phyloP scores from a whole-genome alignment of 768 basidiomycete species.

The Chalciporus chontae region DNA sequence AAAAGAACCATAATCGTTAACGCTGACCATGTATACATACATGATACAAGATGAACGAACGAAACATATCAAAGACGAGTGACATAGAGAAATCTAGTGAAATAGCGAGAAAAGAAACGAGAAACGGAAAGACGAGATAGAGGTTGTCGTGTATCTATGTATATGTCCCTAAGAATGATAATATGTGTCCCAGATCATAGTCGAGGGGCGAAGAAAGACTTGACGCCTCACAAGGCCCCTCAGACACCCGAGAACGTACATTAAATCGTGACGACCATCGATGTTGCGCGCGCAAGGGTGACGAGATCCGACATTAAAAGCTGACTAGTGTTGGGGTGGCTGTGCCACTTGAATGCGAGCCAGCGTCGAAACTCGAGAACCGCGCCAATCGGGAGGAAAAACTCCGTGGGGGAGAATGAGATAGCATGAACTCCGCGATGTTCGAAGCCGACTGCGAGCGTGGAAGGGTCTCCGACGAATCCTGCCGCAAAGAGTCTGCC shows the following conservation, averaged over 20 bases:
- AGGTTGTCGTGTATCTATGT: background rate
- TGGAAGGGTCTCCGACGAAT: constrained; percentile 26
- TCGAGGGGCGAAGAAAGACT: background rate
- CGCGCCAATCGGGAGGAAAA: constrained; percentile 22
- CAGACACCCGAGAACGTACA: no score
- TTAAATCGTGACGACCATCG: no score
- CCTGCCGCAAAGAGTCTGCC: constrained; percentile 34
- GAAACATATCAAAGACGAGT: background rate
- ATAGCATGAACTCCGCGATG: constrained; percentile 47
- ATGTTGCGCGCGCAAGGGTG: background rate
- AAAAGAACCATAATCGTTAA: background rate
- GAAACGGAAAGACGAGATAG: background rate
- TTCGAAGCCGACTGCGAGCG: constrained; percentile 52
- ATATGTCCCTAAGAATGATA: background rate
- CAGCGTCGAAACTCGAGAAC: constrained; percentile 30
- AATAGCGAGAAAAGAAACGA: constrained; percentile 1
- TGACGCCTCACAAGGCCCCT: no score
- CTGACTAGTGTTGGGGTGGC: constrained; percentile 25
- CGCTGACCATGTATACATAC: background rate
- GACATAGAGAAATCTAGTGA: background rate
- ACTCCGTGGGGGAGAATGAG: constrained; percentile 30
- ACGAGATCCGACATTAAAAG: constrained; percentile 10
- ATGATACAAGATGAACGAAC: constrained; percentile 7
- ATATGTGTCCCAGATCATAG: background rate
- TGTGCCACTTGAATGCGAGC: constrained; percentile 23